Base-by-base conservation (phyloP, 768 basidiomycete species). In the Mycena filopes region DNA sequence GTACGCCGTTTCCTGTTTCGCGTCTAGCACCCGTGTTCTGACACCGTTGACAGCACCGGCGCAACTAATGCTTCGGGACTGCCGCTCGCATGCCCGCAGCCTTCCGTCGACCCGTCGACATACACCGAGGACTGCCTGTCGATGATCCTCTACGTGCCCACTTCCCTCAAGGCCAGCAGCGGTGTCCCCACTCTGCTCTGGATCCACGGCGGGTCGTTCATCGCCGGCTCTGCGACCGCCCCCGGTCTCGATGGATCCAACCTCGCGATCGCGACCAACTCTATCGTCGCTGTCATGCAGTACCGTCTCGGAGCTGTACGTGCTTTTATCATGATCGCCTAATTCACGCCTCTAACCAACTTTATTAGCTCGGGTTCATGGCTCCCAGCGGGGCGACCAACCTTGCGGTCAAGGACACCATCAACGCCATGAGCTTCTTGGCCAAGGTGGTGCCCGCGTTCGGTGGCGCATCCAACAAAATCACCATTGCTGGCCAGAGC, bases 171-270 rank as follows among this genome's bases (percentile, higher is more conserved):
- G 54, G 9, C 69, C 68, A 73, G 63, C 48, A 83, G 72, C 76
- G 68, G 69, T 46, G 81, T 78, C 0, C 85, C 89, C 4, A 86
- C 85, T 21, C 72, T 94, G 60, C 74, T 90, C 66, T 90, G 92
- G 94, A 83, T 95, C 56, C 95, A 95, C 68, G 95, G 95, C 12
- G 95, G 95, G 23, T 94, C 94, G 0, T 93, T 92, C 75, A 78
- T 86, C 53, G 70, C 80, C 5, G 94, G 95, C 9, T 89, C 89
- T 41, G 89, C 91, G 5, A 89, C 87, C 11, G 86, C 80, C 26
- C 83, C 91, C 16, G 92, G 89, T 31, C 78, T 97, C 13, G 92
- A 95, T 74, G 94, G 93, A 2, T 90, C 91, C 9, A 85, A 83
- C 5, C 85, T 96, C 18, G 93, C 94, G 1, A 72, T 83, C 26